These are phyloP conservation scores for Crucibulum laeve DNA, from an alignment of 768 basidiomycete species.

Conservation along the genomic window DNA sequence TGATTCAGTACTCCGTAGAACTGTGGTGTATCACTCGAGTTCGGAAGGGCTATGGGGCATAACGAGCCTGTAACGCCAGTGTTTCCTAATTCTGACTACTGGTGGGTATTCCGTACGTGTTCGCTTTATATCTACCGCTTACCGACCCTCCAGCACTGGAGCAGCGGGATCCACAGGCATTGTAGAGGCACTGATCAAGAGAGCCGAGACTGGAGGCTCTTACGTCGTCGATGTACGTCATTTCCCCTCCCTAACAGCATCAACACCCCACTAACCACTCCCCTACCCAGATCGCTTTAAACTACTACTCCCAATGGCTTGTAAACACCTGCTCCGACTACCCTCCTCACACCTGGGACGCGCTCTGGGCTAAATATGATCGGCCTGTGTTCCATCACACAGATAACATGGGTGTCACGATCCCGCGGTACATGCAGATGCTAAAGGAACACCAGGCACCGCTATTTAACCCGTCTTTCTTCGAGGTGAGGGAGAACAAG, in stretches of 20 bases:
- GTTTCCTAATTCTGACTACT: constrained; percentile 16
- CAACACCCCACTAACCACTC: not conserved
- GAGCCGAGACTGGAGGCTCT: constrained; percentile 15
- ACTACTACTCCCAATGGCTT: constrained; percentile 23
- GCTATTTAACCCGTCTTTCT: constrained; percentile 13
- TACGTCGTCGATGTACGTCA: constrained; percentile 14
- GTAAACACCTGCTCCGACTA: constrained; percentile 13
- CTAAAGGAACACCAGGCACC: constrained; percentile 8
- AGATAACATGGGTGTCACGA: constrained; percentile 15
- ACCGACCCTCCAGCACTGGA: constrained; percentile 11
- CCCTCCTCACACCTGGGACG: constrained; percentile 15
- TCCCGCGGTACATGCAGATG: constrained; percentile 8
- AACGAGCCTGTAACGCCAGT: constrained; percentile 16
- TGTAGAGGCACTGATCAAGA: constrained; percentile 13
- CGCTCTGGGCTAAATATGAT: constrained; percentile 12
- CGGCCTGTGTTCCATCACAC: constrained; percentile 11
- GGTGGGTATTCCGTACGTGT: constrained; percentile 4
- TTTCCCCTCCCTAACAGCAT: not conserved
- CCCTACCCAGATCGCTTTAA: constrained; percentile 13
- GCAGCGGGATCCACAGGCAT: constrained; percentile 13
- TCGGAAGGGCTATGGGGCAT: constrained; percentile 14
- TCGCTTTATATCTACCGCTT: not conserved
- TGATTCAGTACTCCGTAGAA: constrained; percentile 4
- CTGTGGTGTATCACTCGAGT: constrained; percentile 15
- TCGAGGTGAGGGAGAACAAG: constrained; percentile 13